These are phyloP conservation scores for Cladobotryum mycophilum DNA, from an alignment of 2,329 filamentous ascomycete species.

Conservation along the genomic window DNA sequence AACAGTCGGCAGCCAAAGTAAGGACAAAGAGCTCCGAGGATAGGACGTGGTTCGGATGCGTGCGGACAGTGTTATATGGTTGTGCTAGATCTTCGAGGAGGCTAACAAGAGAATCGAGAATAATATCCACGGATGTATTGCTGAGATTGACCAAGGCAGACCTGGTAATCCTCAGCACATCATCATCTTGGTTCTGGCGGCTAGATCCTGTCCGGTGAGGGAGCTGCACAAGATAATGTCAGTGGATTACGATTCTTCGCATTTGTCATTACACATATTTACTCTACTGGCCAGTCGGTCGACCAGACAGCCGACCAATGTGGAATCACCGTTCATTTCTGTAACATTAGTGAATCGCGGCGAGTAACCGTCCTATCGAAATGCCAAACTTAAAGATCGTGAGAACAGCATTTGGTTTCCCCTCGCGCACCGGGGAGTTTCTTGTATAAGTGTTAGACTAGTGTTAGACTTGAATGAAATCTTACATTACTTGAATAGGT, in stretches of 20 bases:
- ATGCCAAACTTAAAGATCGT: neutral
- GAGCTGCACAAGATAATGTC: conserved; percentile 39
- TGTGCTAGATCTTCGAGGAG: conserved; percentile 54
- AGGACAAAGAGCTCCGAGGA: conserved; percentile 61
- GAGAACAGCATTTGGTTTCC: neutral
- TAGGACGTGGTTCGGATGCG: conserved; percentile 54
- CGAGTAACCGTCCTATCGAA: neutral
- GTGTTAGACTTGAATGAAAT: neutral
- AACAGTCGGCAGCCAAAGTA: conserved; percentile 58
- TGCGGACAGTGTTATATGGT: conserved; percentile 44
- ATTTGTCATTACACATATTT: conserved; percentile 14
- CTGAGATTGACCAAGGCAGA: conserved; percentile 57
- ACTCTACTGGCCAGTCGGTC: conserved; percentile 51
- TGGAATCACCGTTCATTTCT: conserved; percentile 49
- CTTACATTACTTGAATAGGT: neutral
- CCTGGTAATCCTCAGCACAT: conserved; percentile 54
- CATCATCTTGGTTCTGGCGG: conserved; percentile 51
- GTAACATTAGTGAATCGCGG: neutral
- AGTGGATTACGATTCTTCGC: neutral
- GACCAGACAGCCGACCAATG: conserved; percentile 51
- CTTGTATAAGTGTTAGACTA: neutral
- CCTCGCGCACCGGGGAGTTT: neutral
- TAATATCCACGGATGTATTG: conserved; percentile 43
- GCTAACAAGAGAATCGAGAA: conserved; percentile 51
- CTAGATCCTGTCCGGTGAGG: conserved; percentile 57